These are phyloP conservation scores for Aspergillus bombycis DNA, from an alignment of 2,329 filamentous ascomycete species.

Conservation along the genomic window DNA sequence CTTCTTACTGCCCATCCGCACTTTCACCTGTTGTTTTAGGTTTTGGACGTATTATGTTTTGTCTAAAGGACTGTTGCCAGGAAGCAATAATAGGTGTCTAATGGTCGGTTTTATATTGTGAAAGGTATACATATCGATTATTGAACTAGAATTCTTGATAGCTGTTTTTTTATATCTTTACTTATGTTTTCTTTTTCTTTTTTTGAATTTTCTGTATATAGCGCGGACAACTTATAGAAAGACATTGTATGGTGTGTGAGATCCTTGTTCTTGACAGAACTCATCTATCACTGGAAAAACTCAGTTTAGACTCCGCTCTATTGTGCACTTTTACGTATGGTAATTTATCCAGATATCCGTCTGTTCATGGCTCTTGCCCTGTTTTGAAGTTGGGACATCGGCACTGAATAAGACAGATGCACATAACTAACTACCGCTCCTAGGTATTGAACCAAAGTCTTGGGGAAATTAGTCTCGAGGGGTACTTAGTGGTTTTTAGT, in stretches of 20 bases:
- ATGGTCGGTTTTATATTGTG: slow-evolving; percentile 2
- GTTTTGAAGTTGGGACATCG: neutral
- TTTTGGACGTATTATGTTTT: neutral
- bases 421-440: neutral
- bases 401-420: neutral
- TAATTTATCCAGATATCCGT: neutral
- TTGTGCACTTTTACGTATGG: neutral
- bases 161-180: no score
- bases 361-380: no score
- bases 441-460: no score
- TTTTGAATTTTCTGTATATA: neutral
- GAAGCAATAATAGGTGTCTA: slow-evolving; percentile 15
- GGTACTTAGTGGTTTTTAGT: neutral
- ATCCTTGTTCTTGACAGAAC: neutral
- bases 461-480: no score
- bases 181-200: neutral
- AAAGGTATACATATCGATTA: slow-evolving; percentile 12
- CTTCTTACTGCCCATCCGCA: neutral
- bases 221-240: neutral
- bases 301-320: neutral
- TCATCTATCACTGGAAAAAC: neutral
- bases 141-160: neutral
- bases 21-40: neutral
- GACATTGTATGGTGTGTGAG: neutral
- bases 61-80: slow-evolving; percentile 4